Conservation (phyloP, 306 rosid species). For the Astragalus glycyphyllos region DNA sequence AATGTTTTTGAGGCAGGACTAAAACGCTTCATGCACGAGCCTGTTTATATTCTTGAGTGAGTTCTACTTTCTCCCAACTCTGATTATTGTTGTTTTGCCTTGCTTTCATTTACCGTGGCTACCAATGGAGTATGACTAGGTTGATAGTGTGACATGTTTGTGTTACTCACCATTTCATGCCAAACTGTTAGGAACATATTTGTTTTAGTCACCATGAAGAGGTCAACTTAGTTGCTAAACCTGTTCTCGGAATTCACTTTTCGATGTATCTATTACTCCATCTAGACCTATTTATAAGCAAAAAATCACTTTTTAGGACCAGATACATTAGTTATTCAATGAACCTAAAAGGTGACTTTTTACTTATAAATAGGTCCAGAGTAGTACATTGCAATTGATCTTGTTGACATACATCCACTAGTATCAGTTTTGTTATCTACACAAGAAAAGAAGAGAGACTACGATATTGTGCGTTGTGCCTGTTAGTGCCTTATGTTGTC, state of each 20-base stretch:
- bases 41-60: constrained; percentile 94
- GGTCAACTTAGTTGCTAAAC: not conserved
- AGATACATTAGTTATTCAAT: no score
- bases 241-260: not conserved
- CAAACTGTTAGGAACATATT: not conserved
- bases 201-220: not conserved
- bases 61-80: constrained; percentile 50
- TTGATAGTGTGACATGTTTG: not conserved
- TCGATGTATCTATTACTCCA: not conserved
- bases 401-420: constrained; percentile 5
- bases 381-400: not conserved
- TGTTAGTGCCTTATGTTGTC: constrained; percentile 4
- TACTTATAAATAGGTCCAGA: no score
- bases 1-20: constrained; percentile 94
- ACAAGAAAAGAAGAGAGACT: not conserved
- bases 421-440: constrained; percentile 8
- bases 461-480: not conserved
- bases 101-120: not conserved
- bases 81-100: constrained; percentile 14
- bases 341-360: no score
- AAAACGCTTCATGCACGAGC: constrained; percentile 89
- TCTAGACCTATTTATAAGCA: no score
- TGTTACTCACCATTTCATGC: not conserved
- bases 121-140: not conserved
- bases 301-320: no score